Conservation (phyloP, 352 stramenopile species). For the Phytophthora crassamura region DNA sequence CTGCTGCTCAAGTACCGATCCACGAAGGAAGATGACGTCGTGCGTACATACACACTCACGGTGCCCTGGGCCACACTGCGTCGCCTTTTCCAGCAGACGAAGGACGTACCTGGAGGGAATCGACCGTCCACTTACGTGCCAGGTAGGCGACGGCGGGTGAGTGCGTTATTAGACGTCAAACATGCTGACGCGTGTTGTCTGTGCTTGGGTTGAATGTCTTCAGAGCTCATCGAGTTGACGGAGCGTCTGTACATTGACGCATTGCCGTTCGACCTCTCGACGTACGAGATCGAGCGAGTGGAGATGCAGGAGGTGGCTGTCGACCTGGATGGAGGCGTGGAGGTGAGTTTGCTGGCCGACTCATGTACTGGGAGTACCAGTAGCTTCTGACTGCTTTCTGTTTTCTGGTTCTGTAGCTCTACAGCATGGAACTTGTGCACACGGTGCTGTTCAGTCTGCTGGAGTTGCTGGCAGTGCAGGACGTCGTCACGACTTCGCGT, state of each 20-base stretch:
- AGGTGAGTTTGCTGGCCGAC: constrained; percentile 36
- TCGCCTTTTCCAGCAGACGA: constrained; percentile 49
- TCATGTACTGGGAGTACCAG: background rate
- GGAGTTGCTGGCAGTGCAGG: constrained; percentile 54
- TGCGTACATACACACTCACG: constrained; percentile 68
- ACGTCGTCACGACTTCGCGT: constrained; percentile 38
- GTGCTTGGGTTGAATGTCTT: background rate
- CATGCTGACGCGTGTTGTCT: constrained; percentile 16
- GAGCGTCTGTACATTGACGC: constrained; percentile 62
- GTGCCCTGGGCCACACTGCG: constrained; percentile 58
- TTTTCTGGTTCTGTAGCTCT: constrained; percentile 40
- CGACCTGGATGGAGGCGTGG: constrained; percentile 47
- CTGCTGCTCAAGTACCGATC: constrained; percentile 61
- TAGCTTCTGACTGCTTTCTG: constrained; percentile 9
- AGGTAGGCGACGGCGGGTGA: constrained; percentile 25
- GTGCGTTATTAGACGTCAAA: background rate
- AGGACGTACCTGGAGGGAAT: constrained; percentile 23
- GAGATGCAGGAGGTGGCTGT: constrained; percentile 56
- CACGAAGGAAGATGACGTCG: constrained; percentile 44
- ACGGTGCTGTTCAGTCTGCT: constrained; percentile 51
- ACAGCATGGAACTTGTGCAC: constrained; percentile 57
- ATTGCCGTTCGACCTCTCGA: constrained; percentile 58
- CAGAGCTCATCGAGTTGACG: constrained; percentile 63
- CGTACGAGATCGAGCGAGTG: constrained; percentile 58
- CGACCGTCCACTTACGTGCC: constrained; percentile 25